phyloP scores from a whole-genome alignment of 2,329 filamentous ascomycete genomes.

The Fusarium sp. region DNA sequence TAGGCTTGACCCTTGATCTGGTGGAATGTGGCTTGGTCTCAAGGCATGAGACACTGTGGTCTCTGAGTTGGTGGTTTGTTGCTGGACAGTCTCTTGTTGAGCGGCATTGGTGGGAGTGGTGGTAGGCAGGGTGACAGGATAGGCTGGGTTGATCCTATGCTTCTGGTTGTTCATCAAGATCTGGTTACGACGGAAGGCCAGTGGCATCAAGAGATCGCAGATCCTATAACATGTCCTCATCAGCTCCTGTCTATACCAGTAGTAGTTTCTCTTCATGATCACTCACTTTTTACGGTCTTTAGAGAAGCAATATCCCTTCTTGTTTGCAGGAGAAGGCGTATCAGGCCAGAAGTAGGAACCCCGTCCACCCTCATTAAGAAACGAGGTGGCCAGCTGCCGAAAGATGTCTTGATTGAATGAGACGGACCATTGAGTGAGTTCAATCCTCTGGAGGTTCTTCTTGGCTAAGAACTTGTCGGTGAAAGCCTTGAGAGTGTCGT shows the following conservation, averaged over 20 bases:
- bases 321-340: not conserved
- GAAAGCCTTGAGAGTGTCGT: not conserved
- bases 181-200: slow-evolving; percentile 2
- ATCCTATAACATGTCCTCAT: not conserved
- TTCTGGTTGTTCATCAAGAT: not conserved
- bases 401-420: not conserved
- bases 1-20: not conserved
- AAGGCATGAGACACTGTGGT: not conserved
- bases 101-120: not conserved
- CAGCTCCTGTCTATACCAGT: not conserved
- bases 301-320: slow-evolving; percentile 1
- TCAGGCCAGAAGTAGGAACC: slow-evolving; percentile 23
- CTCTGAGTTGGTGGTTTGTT: not conserved
- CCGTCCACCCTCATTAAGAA: slow-evolving; percentile 1
- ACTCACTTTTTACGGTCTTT: not conserved
- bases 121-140: not conserved
- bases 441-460: not conserved
- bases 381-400: slow-evolving; percentile 5
- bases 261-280: not conserved
- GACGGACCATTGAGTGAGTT: not conserved
- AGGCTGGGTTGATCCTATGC: not conserved
- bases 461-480: not conserved
- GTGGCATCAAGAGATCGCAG: not conserved
- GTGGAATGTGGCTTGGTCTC: not conserved
- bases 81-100: not conserved